A percentile compares a stretch with the other conserved stretches of the same genome.
Evolutionary conservation across 306 rosid species (phyloP).

Genomic region (Calophaca sinica): DNA sequence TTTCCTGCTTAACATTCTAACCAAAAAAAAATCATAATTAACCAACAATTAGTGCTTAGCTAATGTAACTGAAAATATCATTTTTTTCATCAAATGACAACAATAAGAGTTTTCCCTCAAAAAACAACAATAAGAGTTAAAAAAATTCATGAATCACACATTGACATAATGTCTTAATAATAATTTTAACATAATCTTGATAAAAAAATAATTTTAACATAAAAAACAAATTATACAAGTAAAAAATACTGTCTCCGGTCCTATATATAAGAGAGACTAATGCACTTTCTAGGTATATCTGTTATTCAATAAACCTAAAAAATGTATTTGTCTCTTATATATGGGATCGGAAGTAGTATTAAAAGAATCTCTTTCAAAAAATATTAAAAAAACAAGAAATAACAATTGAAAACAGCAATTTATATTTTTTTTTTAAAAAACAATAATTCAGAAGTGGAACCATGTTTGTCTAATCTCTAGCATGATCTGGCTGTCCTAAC

Average conservation of each 20-base stretch:
- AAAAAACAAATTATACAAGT: neutral
- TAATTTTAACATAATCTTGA: neutral
- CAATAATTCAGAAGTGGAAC: too few relatives aligned
- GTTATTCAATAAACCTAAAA: too few relatives aligned
- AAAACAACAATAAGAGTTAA: neutral
- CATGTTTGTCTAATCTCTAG: neutral
- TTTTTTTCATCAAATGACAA: too few relatives aligned
- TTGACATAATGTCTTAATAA: neutral
- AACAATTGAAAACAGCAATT: neutral
- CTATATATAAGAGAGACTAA: too few relatives aligned
- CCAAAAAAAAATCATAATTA: neutral
- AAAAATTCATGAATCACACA: neutral
- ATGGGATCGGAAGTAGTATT: too few relatives aligned
- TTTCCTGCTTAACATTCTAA: conserved; percentile 38
- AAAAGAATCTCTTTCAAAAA: too few relatives aligned
- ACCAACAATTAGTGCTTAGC: neutral
- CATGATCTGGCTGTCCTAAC: conserved; percentile 5
- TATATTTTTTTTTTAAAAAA: too few relatives aligned
- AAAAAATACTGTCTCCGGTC: too few relatives aligned
- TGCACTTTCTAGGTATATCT: too few relatives aligned
- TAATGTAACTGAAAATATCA: neutral
- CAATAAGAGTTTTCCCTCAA: too few relatives aligned
- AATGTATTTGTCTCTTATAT: too few relatives aligned
- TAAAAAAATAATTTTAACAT: neutral
- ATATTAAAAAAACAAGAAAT: neutral